Conservation (phyloP, 257 asterid species). For the Solanum tacnaense region DNA sequence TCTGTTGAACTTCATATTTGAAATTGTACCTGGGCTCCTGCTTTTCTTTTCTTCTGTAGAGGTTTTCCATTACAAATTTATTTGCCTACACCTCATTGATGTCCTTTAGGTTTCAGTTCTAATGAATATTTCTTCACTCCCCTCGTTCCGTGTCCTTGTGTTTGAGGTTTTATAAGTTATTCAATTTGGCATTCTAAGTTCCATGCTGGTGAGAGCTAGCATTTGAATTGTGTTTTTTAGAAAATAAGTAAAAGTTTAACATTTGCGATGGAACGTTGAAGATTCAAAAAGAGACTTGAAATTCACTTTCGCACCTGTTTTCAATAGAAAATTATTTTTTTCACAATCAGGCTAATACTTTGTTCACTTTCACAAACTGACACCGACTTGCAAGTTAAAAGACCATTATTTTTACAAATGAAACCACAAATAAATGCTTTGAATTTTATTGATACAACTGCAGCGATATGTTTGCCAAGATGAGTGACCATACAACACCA, state of each 20-base stretch:
- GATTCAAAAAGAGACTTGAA: not conserved
- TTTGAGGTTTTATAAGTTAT: not conserved
- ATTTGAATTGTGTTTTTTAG: not conserved
- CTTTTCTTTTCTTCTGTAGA: not conserved
- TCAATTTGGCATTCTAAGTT: not conserved
- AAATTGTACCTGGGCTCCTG: not conserved
- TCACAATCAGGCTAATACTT: not conserved
- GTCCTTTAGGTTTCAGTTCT: not conserved
- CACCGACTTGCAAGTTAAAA: not conserved
- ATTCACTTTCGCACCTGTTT: not conserved
- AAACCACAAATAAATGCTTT: not conserved
- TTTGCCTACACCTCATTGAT: not conserved
- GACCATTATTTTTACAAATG: not conserved
- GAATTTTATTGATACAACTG: not conserved
- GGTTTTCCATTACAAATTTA: not conserved
- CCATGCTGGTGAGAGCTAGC: not conserved
- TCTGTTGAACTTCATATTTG: not conserved
- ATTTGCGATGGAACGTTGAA: not conserved
- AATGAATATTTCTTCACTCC: not conserved
- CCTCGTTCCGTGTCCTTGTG: not conserved
- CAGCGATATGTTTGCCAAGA: not conserved
- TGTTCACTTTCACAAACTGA: not conserved
- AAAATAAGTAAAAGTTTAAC: not conserved
- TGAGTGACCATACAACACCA: not conserved
- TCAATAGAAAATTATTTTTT: not conserved